Base-by-base conservation (phyloP, 495 filamentous ascomycete genomes). In the Massariosphaeria phaeospora region DNA sequence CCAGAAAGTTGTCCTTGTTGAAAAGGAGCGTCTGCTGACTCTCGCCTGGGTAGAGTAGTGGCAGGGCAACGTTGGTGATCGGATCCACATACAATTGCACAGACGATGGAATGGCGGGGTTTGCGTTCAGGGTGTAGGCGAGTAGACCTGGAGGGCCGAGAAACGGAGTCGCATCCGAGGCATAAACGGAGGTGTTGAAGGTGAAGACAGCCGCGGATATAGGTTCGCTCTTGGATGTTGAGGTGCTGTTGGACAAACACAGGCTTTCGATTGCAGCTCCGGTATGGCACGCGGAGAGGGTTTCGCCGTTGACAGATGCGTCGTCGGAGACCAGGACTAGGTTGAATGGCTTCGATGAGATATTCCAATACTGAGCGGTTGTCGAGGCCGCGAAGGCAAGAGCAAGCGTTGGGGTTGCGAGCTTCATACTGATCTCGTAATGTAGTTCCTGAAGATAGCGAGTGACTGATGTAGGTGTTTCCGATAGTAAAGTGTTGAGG, bases 191-290 rank as follows among this genome's bases (percentile, higher is more conserved):
- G 25, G 31, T 72, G 64, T 75, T 75, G 66, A 72, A 70, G 46
- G 63, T 67, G 55, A 52, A 67, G 18, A 46, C 44, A 10, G 17
- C 25, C 0, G 26, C 35, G 26, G 43, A 35, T 25, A 48, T 43
- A 20, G 53, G 21, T n/a, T 62, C 53, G 34, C 50, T 24, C 27
- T 48, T 46, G 26, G 48, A 59, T 0, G 21, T 31, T 6, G 56
- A 59, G 17, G 39, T 38, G 6, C 45, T 54, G 25, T 63, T 61
- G 31, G 48, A 50, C 48, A 76, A 57, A 65, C 79, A 84, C 31
- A 82, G 68, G 9, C 70, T 73, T 54, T 79, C 73, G 24, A 75
- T 77, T 15, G 73, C 78, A 30, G 79, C 78, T 10, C 80, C 80
- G 21, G 75, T 65, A 56, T 82, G 79, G 67, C 80, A 82, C 26